Evolutionary conservation across 1,284 basidiomycete genomes (phyloP), one percentile per base, ranked within the genome.

Genomic region (Puccinia hordei): DNA sequence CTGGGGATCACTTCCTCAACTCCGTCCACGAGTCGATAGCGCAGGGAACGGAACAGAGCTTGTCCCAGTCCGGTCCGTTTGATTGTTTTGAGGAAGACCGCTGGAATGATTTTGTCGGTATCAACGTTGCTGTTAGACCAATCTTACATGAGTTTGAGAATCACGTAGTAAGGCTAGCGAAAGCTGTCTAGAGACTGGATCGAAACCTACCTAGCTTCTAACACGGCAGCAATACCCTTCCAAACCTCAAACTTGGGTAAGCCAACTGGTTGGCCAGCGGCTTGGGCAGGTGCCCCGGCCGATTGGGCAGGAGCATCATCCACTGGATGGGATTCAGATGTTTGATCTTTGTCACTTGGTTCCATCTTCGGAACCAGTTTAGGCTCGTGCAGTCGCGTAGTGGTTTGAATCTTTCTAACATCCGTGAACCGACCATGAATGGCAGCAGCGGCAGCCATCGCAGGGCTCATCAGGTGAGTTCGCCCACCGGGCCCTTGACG

Each of bases 61-160:
- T 92, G 88, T n/a, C 93, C 93, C 77, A 98, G 89, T 75, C 95
- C 95, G 30, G 94, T 96, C 80, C 95, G 90, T 87, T 96, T 94
- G 83, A 98, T 87, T 6, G 94, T 96, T 88, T 97, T 81, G 5
- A 81, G 74, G 53, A 69, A 81, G 44, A 73, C 74, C 9, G 72
- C 72, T 22, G 95, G 95, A 84, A 97, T 96, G 86, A 98, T 96
- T 91, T 93, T 94, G 85, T 98, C 95, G 74, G 95, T 98, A 86
- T 98, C 95, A 82, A 97, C 91, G 85, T 98, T 98, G 84, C 78
- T 81, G 66, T 55, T 55, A 44, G 9, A 33, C 30, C 35, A 73
- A 22, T 41, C 17, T 63, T 33, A 33, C 1, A 1, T 46, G 24
- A 53, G 30, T 15, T 57, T 73, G 17, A 5, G 22, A 41, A 46